Base-by-base conservation (phyloP, 441 rosid genomes). In the Croton setiger region DNA sequence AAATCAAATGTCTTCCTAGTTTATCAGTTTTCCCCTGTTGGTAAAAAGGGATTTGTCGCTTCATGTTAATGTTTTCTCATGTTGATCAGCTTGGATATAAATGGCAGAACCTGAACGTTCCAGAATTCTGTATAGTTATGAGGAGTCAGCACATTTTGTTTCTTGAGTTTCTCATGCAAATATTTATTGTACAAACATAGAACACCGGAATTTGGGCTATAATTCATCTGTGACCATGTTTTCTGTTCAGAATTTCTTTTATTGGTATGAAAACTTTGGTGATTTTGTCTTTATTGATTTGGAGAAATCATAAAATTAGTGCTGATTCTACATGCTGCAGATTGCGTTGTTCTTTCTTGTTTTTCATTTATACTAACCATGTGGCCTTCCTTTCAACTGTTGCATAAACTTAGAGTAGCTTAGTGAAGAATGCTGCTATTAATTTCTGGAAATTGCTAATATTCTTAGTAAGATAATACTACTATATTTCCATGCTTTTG, bases 401-500 rank as follows among this genome's bases (percentile, higher is more conserved):
- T 45, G 63, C 64, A 15, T 18, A 44, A 13, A 33, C 27, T 59
- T 51, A 4, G 18, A 36, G 27, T 20, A 12, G 20, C 10, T 61
- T 51, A 36, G n/a, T 18, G 17, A 57, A 17, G 36, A 63, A 47
- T 36, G 49, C 15, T 63, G 63, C 39, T 69, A 60, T 71, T 66
- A 18, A 51, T 49, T 63, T 61, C 72, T 66, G 44, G 69, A 39
- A 27, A 64, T 37, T 48, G 72, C 35, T 61, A 11, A 36, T 35
- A 36, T 51, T 67, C 47, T 18, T 66, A 21, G 63, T 55, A 56
- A 53, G 60, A 43, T 78, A 74, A 62, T 36, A 35, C 27, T 63
- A 64, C 60, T 54, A 44, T 43, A 5, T 12, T 77, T 75, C 66
- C 49, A 33, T 68, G 48, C 44, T 59, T 75, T 66, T 74, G 76